Evolutionary conservation across 225 moss, liverwort and hornwort genomes (phyloP).

Genomic region (Anthoceros angustus): DNA sequence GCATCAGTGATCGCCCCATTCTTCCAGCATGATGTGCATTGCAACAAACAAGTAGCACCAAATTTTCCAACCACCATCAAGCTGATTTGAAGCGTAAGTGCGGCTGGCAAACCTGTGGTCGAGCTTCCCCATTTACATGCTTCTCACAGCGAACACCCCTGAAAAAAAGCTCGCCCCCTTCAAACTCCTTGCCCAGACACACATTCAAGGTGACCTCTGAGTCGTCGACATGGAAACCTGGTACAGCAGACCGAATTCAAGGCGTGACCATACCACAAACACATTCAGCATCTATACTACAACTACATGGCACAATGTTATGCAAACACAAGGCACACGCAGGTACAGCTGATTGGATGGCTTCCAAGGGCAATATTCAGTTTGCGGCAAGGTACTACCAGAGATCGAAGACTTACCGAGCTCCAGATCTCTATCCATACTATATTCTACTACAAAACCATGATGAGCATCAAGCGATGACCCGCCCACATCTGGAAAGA

Average conservation of each 20-base stretch:
- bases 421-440: slow-evolving; percentile 98
- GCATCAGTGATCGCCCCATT: not conserved
- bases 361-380: no score
- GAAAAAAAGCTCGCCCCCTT: slow-evolving; percentile 95
- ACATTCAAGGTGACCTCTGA: slow-evolving; percentile 99
- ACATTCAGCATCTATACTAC: not conserved
- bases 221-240: slow-evolving; percentile 99
- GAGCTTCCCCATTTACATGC: slow-evolving; percentile 98
- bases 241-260: not conserved
- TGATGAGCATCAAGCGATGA: slow-evolving; percentile 83
- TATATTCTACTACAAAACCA: slow-evolving; percentile 98
- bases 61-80: no score
- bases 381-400: not conserved
- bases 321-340: no score
- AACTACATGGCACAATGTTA: not conserved
- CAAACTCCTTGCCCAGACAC: slow-evolving; percentile 98
- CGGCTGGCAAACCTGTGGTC: slow-evolving; percentile 46
- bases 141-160: slow-evolving; percentile 97
- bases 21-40: no score
- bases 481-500: slow-evolving; percentile 85
- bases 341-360: no score
- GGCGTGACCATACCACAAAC: no score
- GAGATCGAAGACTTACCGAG: slow-evolving; percentile 40
- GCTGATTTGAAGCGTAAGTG: no score
- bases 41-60: no score